phyloP scores from a whole-genome alignment of 352 stramenopile genomes.

The Phytophthora idaei region DNA sequence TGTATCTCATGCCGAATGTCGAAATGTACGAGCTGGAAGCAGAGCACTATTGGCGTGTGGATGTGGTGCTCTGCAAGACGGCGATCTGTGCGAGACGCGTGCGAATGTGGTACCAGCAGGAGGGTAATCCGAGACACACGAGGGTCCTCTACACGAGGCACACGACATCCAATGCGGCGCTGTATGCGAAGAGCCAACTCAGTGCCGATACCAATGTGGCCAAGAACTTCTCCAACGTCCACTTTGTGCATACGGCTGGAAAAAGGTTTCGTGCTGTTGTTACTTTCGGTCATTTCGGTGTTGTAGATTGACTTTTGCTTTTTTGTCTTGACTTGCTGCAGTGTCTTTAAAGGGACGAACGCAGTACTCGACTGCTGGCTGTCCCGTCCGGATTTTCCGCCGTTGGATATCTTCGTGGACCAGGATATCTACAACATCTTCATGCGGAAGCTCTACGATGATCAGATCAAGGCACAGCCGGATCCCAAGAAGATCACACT shows the following conservation, averaged over 20 bases:
- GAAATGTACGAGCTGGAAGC: constrained; percentile 61
- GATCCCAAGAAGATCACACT: constrained; percentile 35
- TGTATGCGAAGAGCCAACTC: constrained; percentile 32
- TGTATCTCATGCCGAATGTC: constrained; percentile 62
- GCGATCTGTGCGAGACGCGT: constrained; percentile 48
- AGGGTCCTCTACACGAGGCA: constrained; percentile 53
- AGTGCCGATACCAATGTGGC: constrained; percentile 2
- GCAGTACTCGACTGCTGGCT: constrained; percentile 63
- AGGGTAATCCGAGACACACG: constrained; percentile 51
- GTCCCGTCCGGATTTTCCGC: constrained; percentile 43
- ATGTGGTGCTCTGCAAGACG: constrained; percentile 67
- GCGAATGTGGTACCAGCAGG: constrained; percentile 53
- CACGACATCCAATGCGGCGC: constrained; percentile 46
- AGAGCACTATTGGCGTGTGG: constrained; percentile 46
- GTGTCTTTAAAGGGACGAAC: constrained; percentile 44
- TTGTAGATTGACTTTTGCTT: constrained; percentile 9
- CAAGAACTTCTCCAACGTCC: constrained; percentile 46
- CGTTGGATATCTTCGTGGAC: constrained; percentile 47
- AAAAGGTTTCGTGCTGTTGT: constrained; percentile 31
- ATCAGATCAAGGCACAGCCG: constrained; percentile 24
- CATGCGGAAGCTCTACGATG: constrained; percentile 32
- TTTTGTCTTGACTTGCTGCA: constrained; percentile 18
- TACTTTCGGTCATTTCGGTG: not conserved
- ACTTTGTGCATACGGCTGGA: constrained; percentile 42
- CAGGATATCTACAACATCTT: constrained; percentile 42